Conservation (phyloP, 2,329 filamentous ascomycete genomes). For the Thelonectria discophora region DNA sequence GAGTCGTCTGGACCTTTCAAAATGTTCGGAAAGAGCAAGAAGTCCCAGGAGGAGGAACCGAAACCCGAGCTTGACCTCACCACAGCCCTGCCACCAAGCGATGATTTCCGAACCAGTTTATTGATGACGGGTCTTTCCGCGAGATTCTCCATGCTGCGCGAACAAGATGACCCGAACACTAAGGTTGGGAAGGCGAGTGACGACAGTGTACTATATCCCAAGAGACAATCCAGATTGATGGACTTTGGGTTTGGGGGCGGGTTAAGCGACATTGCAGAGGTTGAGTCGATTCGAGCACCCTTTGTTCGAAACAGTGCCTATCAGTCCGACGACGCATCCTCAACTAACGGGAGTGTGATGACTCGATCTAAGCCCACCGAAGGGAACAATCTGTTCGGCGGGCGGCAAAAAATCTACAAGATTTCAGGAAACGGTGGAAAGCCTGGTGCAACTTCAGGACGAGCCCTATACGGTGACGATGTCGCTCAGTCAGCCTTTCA, state of each 20-base stretch:
- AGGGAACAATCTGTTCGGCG: constrained; percentile 93
- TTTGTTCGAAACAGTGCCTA: constrained; percentile 72
- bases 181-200: constrained; percentile 94
- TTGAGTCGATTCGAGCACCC: constrained; percentile 77
- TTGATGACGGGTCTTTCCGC: constrained; percentile 95
- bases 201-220: constrained; percentile 88
- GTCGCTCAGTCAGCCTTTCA: constrained; percentile 86
- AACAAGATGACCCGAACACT: constrained; percentile 90
- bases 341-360: constrained; percentile 77
- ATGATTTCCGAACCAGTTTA: constrained; percentile 94
- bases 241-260: constrained; percentile 70
- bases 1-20: constrained; percentile 63
- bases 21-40: constrained; percentile 65
- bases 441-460: constrained; percentile 67
- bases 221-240: constrained; percentile 78
- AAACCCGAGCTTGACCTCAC: constrained; percentile 77
- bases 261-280: constrained; percentile 88
- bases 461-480: constrained; percentile 86
- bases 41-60: constrained; percentile 62
- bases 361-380: constrained; percentile 82
- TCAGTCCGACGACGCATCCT: constrained; percentile 76
- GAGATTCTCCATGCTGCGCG: constrained; percentile 94
- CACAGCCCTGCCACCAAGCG: constrained; percentile 77
- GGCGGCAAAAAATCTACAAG: constrained; percentile 94
- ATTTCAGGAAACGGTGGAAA: constrained; percentile 67